Conservation (phyloP, 2,329 filamentous ascomycete genomes). For the Pestalotiopsis sp. region DNA sequence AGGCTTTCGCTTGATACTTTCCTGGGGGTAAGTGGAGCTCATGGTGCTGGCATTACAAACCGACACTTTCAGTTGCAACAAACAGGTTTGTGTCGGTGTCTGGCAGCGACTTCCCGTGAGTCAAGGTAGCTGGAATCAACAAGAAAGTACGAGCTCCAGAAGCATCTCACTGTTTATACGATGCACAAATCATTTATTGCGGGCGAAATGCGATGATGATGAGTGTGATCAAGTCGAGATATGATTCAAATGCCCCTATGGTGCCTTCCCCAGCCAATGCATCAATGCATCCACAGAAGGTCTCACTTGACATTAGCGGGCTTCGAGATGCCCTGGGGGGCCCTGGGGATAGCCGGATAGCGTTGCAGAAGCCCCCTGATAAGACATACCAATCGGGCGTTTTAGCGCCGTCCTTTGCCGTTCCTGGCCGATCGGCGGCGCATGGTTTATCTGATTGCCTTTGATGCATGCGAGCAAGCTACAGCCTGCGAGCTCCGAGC, state of each 20-base stretch:
- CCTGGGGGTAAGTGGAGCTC: not conserved
- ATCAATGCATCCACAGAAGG: not conserved
- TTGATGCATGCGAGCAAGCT: not conserved
- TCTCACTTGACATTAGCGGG: not conserved
- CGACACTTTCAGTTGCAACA: not conserved
- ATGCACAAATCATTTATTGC: too few species aligned
- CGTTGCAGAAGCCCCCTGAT: not conserved
- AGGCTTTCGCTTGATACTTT: slow-evolving; percentile 4
- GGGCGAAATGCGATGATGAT: too few species aligned
- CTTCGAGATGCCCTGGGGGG: not conserved
- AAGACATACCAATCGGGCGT: slow-evolving; percentile 5
- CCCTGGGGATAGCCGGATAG: not conserved
- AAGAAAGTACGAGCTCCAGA: too few species aligned
- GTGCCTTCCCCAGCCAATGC: not conserved
- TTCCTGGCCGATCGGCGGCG: slow-evolving; percentile 10
- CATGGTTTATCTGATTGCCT: not conserved
- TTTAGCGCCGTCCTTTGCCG: slow-evolving; percentile 7
- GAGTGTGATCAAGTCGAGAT: not conserved
- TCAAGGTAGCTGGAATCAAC: too few species aligned
- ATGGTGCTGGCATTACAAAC: not conserved
- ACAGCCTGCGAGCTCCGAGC: not conserved
- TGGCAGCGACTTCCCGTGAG: too few species aligned
- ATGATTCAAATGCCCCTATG: not conserved
- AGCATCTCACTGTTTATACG: too few species aligned
- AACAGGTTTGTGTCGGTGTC: too few species aligned